Percentiles rank a stretch among this genome's conserved stretches.
Evolutionary conservation across 1,139 yeast species (phyloP).

Genomic region (Nematodospora anomalae): DNA sequence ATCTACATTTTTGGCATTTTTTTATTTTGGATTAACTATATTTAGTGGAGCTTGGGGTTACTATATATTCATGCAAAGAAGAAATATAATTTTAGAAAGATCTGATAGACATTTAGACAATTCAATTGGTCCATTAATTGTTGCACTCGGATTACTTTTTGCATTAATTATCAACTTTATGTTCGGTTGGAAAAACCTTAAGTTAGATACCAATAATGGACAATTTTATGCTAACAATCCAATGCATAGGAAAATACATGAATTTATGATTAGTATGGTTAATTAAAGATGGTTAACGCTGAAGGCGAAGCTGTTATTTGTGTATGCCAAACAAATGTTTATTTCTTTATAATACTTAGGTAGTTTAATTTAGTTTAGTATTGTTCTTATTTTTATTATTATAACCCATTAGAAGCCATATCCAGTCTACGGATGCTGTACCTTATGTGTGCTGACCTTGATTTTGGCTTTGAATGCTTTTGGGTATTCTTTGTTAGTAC

Average conservation of each 20-base stretch:
- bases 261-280: constrained; percentile 23
- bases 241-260: constrained; percentile 37
- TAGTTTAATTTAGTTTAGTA: too few relatives aligned
- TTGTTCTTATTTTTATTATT: too few relatives aligned
- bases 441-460: too few relatives aligned
- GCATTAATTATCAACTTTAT: constrained; percentile 73
- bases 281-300: constrained; percentile 10
- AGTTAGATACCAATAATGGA: constrained; percentile 15
- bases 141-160: constrained; percentile 66
- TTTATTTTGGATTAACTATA: constrained; percentile 76
- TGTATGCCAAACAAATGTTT: too few relatives aligned
- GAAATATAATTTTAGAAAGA: constrained; percentile 73
- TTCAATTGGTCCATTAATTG: constrained; percentile 80
- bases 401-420: too few relatives aligned
- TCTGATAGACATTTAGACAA: constrained; percentile 88
- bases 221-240: constrained; percentile 36
- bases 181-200: constrained; percentile 54
- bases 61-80: constrained; percentile 66
- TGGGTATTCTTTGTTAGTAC: too few relatives aligned
- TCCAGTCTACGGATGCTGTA: too few relatives aligned
- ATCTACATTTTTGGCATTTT: constrained; percentile 69
- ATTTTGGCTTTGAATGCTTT: too few relatives aligned
- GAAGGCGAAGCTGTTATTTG: too few relatives aligned
- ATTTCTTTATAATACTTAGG: too few relatives aligned
- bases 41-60: constrained; percentile 92